Evolutionary conservation across 306 rosid species (phyloP).

Genomic region (Fagus crenata): DNA sequence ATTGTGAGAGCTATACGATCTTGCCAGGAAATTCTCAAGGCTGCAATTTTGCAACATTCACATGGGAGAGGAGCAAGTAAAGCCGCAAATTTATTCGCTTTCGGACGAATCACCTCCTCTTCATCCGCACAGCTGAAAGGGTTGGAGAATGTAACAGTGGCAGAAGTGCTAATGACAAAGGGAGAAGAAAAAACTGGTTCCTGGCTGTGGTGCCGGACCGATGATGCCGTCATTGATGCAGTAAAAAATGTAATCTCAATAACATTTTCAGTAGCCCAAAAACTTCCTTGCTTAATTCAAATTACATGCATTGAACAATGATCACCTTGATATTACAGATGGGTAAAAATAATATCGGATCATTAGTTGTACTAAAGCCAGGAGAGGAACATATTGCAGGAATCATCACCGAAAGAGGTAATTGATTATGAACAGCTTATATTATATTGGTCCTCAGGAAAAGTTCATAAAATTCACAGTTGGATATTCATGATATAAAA

Average conservation of each 20-base stretch:
- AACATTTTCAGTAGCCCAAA: conserved; percentile 11
- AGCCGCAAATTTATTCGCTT: conserved; percentile 33
- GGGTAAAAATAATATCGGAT: conserved; percentile 74
- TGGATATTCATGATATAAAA: background rate
- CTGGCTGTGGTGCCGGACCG: conserved; percentile 66
- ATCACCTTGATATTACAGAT: conserved; percentile 48
- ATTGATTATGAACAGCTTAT: background rate
- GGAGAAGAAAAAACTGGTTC: conserved; percentile 60
- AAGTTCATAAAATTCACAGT: too few species aligned
- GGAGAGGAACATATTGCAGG: conserved; percentile 68
- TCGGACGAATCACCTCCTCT: conserved; percentile 42
- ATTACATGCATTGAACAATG: background rate
- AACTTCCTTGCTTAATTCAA: background rate
- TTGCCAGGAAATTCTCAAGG: conserved; percentile 42
- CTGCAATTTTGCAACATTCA: conserved; percentile 44
- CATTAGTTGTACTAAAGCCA: conserved; percentile 76
- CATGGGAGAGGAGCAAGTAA: conserved; percentile 40
- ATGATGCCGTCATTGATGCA: conserved; percentile 63
- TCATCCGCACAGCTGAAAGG: conserved; percentile 56
- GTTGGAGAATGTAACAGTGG: conserved; percentile 77
- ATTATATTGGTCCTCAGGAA: too few species aligned
- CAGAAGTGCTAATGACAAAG: conserved; percentile 62
- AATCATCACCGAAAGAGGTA: conserved; percentile 93
- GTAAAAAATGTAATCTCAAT: conserved; percentile 48
- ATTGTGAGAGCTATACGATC: conserved; percentile 38